Conservation (phyloP, 805 yeast species). For the Tetrapisispora fleetii region DNA sequence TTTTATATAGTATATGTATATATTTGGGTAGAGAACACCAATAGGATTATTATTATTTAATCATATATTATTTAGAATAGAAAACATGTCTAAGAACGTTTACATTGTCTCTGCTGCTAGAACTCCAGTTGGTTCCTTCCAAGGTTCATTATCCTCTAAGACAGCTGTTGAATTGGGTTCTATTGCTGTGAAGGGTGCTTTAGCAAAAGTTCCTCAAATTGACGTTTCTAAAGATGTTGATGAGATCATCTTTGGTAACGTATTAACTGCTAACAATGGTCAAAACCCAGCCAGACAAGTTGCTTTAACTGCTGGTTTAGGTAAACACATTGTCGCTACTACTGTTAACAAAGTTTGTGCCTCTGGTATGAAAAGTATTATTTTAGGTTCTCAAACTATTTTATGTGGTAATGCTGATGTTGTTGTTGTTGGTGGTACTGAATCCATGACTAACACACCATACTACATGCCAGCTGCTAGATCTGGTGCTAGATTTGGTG, state of each 20-base stretch:
- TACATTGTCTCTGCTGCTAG: constrained; percentile 88
- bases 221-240: constrained; percentile 62
- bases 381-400: constrained; percentile 83
- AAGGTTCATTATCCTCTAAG: constrained; percentile 69
- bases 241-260: constrained; percentile 89
- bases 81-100: constrained; percentile 38
- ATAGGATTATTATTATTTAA: background rate
- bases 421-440: constrained; percentile 96
- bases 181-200: constrained; percentile 82
- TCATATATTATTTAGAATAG: background rate
- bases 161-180: constrained; percentile 82
- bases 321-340: constrained; percentile 71
- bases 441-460: constrained; percentile 93
- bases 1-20: too few relatives aligned
- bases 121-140: constrained; percentile 94
- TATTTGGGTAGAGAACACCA: background rate
- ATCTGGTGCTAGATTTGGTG: constrained; percentile 85
- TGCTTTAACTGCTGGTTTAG: constrained; percentile 80
- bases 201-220: constrained; percentile 73
- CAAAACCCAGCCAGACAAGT: constrained; percentile 99
- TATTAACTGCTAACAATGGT: constrained; percentile 84
- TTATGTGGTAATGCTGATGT: constrained; percentile 83
- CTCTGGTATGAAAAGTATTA: constrained; percentile 86
- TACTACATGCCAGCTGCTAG: constrained; percentile 84
- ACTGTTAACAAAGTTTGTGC: constrained; percentile 97